Conservation (phyloP, 2,329 filamentous ascomycete genomes). For the Diplodia sapinea region DNA sequence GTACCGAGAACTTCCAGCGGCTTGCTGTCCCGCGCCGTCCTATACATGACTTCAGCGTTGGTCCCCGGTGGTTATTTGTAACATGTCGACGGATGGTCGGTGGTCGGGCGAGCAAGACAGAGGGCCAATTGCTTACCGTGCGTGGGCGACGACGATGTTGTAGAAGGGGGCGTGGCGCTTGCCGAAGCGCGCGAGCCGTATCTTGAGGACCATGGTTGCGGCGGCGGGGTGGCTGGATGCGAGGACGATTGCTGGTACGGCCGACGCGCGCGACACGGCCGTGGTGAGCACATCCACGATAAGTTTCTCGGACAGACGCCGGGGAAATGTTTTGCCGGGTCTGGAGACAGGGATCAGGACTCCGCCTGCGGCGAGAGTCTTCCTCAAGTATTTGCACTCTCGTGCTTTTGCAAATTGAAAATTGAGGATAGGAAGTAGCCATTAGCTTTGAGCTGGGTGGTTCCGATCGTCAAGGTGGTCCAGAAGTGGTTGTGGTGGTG, state of each 20-base stretch:
- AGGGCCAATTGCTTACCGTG: slow-evolving; percentile 66
- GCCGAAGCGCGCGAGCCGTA: slow-evolving; percentile 92
- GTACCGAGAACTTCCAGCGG: slow-evolving; percentile 89
- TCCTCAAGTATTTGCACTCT: too few species aligned
- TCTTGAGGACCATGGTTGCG: slow-evolving; percentile 80
- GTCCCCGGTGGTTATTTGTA: neutral
- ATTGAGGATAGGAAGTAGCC: neutral
- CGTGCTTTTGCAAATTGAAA: neutral
- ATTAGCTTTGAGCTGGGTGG: neutral
- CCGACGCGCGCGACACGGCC: neutral
- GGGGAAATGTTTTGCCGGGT: slow-evolving; percentile 18
- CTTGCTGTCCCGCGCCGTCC: slow-evolving; percentile 82
- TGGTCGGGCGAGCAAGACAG: too few species aligned
- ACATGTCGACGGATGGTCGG: neutral
- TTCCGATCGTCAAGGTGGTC: neutral
- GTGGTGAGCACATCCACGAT: neutral
- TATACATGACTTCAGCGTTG: slow-evolving; percentile 46
- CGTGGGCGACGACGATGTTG: slow-evolving; percentile 96
- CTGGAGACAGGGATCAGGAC: slow-evolving; percentile 9
- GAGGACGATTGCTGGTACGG: neutral
- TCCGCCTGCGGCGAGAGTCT: neutral
- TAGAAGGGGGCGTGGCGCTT: slow-evolving; percentile 88
- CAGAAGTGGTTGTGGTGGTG: neutral
- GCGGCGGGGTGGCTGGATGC: neutral
- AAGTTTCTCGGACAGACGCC: slow-evolving; percentile 18